These are phyloP conservation scores for Debaryomyces fabryi DNA, from an alignment of 1,139 yeast genomes.

Conservation along the genomic window DNA sequence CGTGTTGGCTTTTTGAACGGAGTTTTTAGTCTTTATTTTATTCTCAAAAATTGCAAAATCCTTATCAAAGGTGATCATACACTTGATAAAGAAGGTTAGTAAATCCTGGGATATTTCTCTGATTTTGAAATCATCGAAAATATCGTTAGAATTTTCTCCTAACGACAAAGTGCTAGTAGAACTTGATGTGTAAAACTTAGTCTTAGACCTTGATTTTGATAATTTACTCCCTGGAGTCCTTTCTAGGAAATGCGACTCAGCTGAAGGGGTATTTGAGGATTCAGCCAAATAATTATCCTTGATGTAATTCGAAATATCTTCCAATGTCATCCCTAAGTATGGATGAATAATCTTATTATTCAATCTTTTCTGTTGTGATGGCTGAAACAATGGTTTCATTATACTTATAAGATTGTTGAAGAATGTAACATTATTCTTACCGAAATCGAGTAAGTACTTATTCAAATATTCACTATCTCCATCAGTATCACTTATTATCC, in stretches of 20 bases:
- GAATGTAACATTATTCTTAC: conserved; percentile 25
- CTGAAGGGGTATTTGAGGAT: background rate
- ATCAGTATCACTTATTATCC: conserved; percentile 20
- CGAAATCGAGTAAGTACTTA: conserved; percentile 19
- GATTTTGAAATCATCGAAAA: conserved; percentile 30
- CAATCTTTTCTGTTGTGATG: conserved; percentile 24
- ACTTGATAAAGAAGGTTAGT: conserved; percentile 27
- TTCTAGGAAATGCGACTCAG: conserved; percentile 5
- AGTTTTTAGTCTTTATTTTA: background rate
- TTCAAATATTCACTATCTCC: conserved; percentile 14
- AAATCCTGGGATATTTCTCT: conserved; percentile 38
- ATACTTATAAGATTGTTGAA: conserved; percentile 26
- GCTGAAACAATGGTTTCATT: conserved; percentile 26
- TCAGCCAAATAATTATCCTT: conserved; percentile 26
- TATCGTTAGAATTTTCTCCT: conserved; percentile 17
- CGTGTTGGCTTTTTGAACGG: background rate
- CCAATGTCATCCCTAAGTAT: conserved; percentile 30
- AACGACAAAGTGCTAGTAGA: conserved; percentile 11
- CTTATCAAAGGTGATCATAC: conserved; percentile 26
- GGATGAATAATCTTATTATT: conserved; percentile 25
- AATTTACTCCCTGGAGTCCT: conserved; percentile 8
- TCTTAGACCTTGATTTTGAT: conserved; percentile 5
- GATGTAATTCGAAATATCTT: conserved; percentile 34
- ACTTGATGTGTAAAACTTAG: conserved; percentile 3
- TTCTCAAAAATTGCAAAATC: conserved; percentile 20